These are phyloP conservation scores for Rhodotorula paludigena DNA, from an alignment of 768 basidiomycete genomes.

Conservation along the genomic window DNA sequence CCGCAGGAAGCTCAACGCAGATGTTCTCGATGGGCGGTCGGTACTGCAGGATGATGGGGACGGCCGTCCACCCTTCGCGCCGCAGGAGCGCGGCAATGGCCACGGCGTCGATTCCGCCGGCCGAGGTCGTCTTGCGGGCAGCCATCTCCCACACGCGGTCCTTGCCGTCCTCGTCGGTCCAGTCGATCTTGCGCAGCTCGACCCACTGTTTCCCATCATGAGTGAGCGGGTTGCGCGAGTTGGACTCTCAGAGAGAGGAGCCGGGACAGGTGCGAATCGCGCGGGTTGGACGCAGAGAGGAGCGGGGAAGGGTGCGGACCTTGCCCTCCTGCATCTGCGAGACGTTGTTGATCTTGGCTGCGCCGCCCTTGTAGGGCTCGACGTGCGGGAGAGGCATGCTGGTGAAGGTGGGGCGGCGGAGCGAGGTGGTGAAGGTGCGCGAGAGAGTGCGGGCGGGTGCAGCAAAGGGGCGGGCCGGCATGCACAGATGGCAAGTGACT, in stretches of 20 bases:
- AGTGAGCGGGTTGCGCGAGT: no score
- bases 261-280: no score
- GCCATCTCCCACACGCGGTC: constrained; percentile 87
- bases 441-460: not conserved
- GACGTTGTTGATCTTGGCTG: constrained; percentile 13
- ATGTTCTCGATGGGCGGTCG: constrained; percentile 64
- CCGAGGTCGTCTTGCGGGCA: constrained; percentile 70
- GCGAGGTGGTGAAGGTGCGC: not conserved
- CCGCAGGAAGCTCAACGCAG: constrained; percentile 58
- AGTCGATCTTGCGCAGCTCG: constrained; percentile 72
- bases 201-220: no score
- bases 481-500: no score
- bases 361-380: constrained; percentile 10
- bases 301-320: not conserved
- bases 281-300: not conserved
- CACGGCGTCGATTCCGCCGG: constrained; percentile 78
- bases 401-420: not conserved
- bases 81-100: constrained; percentile 73
- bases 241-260: no score
- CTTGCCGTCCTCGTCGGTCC: constrained; percentile 69
- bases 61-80: constrained; percentile 13
- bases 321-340: constrained; percentile 21
- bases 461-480: not conserved
- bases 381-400: constrained; percentile 7
- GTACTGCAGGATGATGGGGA: constrained; percentile 70